Evolutionary conservation across 1,284 basidiomycete genomes (phyloP), one percentile per base, ranked within the genome.

Genomic region (Inonotus obliquus): DNA sequence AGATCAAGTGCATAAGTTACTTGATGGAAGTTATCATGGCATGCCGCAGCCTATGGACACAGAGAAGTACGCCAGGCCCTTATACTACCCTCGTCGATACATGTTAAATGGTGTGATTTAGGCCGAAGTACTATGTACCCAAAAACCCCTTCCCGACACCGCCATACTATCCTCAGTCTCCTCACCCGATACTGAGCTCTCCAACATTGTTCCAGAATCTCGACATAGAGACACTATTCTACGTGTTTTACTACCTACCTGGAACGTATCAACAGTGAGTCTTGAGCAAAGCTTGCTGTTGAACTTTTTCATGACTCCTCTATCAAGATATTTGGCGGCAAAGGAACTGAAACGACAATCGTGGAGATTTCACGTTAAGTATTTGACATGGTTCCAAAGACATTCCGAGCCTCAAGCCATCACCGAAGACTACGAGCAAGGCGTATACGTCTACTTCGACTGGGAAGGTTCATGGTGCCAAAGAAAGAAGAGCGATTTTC

Each of bases 361-460:
- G 61, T 99, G 97, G 97, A 87, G 97, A 60, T 99, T 99, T 82
- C 97, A 99, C 75, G 94, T 98, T 68, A 98, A 99, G 77, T 99
- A 98, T 74, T 77, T 99, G 65, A 99, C 97, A 41, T 99, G 97
- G 97, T 99, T 99, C 86, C 97, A 99, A 75, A 86, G 97, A 58
- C 94, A 98, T 71, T 96, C 94, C 23, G 96, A 99, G 73, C 97
- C 97, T n/a, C 94, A 97, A 73, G 94, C 94, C 3, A 98, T 99
- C 73, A 99, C 97, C 53, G 96, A 98, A 70, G 97, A 99, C 75
- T 99, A 98, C 73, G 97, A 99, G 76, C 95, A 99, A 77, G 97
- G 97, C 17, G 95, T 96, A 27, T 96, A 96, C 73, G 92, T 95
- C 59, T 96, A 96, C 81, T 96, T 96, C 75, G 94, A 96, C 75